These are phyloP conservation scores for Calonectria hongkongensis DNA, from an alignment of 2,329 filamentous ascomycete genomes.

Conservation along the genomic window DNA sequence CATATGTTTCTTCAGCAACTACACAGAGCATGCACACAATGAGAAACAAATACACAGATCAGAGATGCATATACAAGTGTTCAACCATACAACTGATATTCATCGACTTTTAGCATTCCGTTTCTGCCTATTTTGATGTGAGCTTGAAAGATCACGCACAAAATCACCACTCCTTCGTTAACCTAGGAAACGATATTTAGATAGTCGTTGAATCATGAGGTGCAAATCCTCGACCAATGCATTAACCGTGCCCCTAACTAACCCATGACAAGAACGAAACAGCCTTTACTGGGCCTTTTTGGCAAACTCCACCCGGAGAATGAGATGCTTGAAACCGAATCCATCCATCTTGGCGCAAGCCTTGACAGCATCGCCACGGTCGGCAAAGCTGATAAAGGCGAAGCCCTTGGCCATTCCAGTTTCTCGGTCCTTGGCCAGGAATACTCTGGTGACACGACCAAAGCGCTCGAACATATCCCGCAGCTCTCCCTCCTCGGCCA, in stretches of 20 bases:
- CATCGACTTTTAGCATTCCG: conserved; percentile 24
- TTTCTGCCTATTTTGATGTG: conserved; percentile 37
- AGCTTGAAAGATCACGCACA: conserved; percentile 46
- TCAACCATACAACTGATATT: not conserved
- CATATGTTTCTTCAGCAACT: not conserved
- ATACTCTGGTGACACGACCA: conserved; percentile 96
- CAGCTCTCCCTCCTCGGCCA: conserved; percentile 96
- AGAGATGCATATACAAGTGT: not conserved
- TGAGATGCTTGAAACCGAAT: conserved; percentile 91
- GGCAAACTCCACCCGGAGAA: conserved; percentile 90
- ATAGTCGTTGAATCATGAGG: conserved; percentile 56
- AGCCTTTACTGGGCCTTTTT: conserved; percentile 76
- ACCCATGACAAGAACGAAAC: conserved; percentile 56
- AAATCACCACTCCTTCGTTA: conserved; percentile 51
- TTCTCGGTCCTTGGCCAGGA: conserved; percentile 97
- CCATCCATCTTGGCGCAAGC: conserved; percentile 99
- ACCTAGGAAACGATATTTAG: conserved; percentile 46
- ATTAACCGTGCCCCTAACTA: conserved; percentile 58
- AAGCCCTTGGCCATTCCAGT: conserved; percentile 98
- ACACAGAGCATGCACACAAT: not conserved
- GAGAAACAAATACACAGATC: not conserved
- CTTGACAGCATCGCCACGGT: conserved; percentile 90
- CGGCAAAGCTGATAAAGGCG: conserved; percentile 97
- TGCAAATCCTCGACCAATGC: conserved; percentile 53
- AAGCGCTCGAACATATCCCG: conserved; percentile 99